Evolutionary conservation across 306 rosid genomes (phyloP).

Genomic region (Medicago truncatula): DNA sequence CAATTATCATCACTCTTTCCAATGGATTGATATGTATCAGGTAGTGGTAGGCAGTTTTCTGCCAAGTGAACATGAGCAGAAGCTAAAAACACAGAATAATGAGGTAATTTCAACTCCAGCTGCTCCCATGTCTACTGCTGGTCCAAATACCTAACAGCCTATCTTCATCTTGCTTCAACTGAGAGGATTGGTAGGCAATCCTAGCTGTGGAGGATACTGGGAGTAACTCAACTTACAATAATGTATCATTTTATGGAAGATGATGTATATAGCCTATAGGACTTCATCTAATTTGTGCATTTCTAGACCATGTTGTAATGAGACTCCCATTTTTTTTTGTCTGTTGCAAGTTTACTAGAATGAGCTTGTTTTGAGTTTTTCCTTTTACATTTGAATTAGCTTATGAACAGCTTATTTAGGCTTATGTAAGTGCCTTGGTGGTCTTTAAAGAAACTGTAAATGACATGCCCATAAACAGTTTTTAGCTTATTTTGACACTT

Average conservation of each 20-base stretch:
- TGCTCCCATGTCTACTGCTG: too few relatives aligned
- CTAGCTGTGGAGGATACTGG: slow-evolving; percentile 51
- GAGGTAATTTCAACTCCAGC: too few relatives aligned
- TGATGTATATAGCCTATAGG: slow-evolving; percentile 21
- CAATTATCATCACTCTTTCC: neutral
- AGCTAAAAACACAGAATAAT: too few relatives aligned
- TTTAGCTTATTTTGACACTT: too few relatives aligned
- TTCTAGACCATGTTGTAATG: slow-evolving; percentile 46
- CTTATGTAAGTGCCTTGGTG: neutral
- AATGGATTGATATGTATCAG: slow-evolving; percentile 31
- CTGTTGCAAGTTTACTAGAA: slow-evolving; percentile 44
- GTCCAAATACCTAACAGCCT: too few relatives aligned
- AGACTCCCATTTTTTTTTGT: slow-evolving; percentile 45
- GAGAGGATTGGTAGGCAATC: slow-evolving; percentile 64
- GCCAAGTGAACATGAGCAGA: too few relatives aligned
- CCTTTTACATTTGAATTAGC: slow-evolving; percentile 6
- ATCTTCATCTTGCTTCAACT: slow-evolving; percentile 49
- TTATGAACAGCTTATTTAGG: neutral
- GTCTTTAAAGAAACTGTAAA: too few relatives aligned
- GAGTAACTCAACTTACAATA: slow-evolving; percentile 67
- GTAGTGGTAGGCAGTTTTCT: too few relatives aligned
- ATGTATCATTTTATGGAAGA: slow-evolving; percentile 64
- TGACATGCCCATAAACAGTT: too few relatives aligned
- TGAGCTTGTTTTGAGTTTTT: neutral
- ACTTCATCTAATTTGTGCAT: slow-evolving; percentile 32